Percentiles rank a stretch among this genome's conserved stretches.
phyloP scores from a whole-genome alignment of 2,329 filamentous ascomycete genomes.

The Phialocephala subalpina region DNA sequence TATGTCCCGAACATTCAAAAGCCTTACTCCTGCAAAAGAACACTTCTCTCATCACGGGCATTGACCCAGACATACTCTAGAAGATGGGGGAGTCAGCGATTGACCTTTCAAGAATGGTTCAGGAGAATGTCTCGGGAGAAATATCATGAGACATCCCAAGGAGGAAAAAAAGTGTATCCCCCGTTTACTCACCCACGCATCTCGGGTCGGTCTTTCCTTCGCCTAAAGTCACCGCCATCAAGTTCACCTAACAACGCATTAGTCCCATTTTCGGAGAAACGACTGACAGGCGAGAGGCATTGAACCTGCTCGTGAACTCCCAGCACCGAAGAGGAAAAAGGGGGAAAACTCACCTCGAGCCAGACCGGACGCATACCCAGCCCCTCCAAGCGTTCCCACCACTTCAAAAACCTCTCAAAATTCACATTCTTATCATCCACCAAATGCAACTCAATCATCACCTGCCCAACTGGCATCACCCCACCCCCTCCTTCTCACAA shows the following conservation, averaged over 20 bases:
- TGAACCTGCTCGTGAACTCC: no score
- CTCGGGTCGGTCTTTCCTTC: conserved; percentile 5
- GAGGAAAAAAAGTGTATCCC: no score
- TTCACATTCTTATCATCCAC: conserved; percentile 33
- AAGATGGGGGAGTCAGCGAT: no score
- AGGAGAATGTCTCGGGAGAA: no score
- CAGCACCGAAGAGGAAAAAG: no score
- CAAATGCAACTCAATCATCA: conserved; percentile 42
- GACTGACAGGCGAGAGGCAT: no score
- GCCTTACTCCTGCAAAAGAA: neutral
- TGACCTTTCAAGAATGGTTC: no score
- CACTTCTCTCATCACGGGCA: neutral
- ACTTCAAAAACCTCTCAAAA: conserved; percentile 38
- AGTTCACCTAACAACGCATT: conserved; percentile 28
- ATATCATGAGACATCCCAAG: no score
- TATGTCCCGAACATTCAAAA: neutral
- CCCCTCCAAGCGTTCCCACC: conserved; percentile 43
- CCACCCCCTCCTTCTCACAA: conserved; percentile 24
- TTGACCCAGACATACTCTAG: conserved; percentile 7
- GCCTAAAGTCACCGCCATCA: conserved; percentile 38
- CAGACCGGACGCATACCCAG: conserved; percentile 42
- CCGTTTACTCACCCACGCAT: no score
- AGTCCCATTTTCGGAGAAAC: no score
- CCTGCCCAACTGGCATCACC: conserved; percentile 37
- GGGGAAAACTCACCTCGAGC: conserved; percentile 31